Conservation (phyloP, 768 basidiomycete genomes). For the Auricularia sp. region DNA sequence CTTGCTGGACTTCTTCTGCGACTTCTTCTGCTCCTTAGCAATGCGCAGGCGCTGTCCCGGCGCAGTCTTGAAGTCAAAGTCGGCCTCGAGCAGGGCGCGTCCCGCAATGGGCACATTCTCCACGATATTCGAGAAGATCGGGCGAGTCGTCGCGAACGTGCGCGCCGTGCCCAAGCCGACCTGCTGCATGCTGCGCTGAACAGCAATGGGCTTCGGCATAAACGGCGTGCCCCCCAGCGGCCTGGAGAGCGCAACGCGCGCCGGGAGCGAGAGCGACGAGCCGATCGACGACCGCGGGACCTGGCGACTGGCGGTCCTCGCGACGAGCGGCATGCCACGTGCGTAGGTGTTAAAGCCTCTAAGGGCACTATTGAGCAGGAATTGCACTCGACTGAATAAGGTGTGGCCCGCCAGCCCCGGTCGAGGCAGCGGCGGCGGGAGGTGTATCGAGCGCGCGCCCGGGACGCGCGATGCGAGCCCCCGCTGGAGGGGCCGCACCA, state of each 20-base stretch:
- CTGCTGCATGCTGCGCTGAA: constrained; percentile 44
- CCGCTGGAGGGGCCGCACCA: not conserved
- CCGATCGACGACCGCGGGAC: not conserved
- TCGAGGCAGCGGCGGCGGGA: not conserved
- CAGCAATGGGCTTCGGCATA: constrained; percentile 12
- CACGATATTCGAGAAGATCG: constrained; percentile 69
- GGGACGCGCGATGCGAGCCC: not conserved
- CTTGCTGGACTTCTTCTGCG: constrained; percentile 6
- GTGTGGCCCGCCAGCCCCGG: not conserved
- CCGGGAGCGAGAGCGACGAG: constrained; percentile 4
- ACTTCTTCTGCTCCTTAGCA: constrained; percentile 16
- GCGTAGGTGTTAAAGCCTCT: not conserved
- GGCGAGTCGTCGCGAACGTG: constrained; percentile 62
- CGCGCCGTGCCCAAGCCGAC: constrained; percentile 69
- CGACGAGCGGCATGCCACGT: not conserved
- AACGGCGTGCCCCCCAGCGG: constrained; percentile 5
- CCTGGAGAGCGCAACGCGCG: constrained; percentile 6
- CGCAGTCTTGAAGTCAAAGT: constrained; percentile 44
- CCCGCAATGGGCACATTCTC: constrained; percentile 72
- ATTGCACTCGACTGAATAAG: not conserved
- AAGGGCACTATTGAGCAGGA: not conserved
- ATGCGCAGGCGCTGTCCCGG: constrained; percentile 12
- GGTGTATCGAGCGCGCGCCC: not conserved
- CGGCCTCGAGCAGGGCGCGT: constrained; percentile 64
- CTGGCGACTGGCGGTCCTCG: not conserved